These are phyloP conservation scores for Paramecium caudatum DNA, from an alignment of 73 alveolate species.

Conservation along the genomic window DNA sequence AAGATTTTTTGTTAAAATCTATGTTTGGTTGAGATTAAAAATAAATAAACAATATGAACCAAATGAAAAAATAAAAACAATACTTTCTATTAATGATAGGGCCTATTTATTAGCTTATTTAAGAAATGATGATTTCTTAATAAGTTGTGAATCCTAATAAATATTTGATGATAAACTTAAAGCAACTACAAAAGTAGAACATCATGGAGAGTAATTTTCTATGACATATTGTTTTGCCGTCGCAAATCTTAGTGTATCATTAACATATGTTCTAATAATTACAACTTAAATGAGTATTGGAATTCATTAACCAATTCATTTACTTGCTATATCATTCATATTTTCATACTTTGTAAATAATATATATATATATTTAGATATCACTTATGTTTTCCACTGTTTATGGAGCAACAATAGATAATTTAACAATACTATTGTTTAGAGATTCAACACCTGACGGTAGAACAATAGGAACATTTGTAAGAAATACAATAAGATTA, in stretches of 20 bases:
- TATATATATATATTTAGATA: not conserved
- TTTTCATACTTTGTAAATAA: conserved; percentile 1
- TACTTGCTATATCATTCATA: not conserved
- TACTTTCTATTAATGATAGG: conserved; percentile 29
- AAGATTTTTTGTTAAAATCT: not conserved
- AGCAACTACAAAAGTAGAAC: not conserved
- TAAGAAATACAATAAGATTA: conserved; percentile 32
- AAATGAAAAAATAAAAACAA: not conserved
- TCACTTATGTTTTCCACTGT: conserved; percentile 22
- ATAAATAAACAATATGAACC: not conserved
- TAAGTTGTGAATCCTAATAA: conserved; percentile 14
- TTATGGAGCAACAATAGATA: conserved; percentile 35
- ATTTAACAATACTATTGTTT: not conserved
- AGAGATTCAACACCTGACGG: conserved; percentile 17
- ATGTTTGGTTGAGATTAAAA: not conserved
- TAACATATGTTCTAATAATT: not conserved
- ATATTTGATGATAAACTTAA: not conserved
- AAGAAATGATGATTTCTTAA: conserved; percentile 2
- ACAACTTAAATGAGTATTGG: too few species aligned
- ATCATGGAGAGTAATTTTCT: conserved; percentile 13
- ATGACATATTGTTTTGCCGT: not conserved
- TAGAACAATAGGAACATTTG: not conserved
- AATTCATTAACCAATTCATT: conserved; percentile 29
- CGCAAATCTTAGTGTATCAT: conserved; percentile 9
- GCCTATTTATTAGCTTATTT: not conserved